Percentiles rank a stretch among this genome's conserved stretches.
Conservation (phyloP, 768 basidiomycete genomes). For the Porphyrellus cyaneotinctus region DNA sequence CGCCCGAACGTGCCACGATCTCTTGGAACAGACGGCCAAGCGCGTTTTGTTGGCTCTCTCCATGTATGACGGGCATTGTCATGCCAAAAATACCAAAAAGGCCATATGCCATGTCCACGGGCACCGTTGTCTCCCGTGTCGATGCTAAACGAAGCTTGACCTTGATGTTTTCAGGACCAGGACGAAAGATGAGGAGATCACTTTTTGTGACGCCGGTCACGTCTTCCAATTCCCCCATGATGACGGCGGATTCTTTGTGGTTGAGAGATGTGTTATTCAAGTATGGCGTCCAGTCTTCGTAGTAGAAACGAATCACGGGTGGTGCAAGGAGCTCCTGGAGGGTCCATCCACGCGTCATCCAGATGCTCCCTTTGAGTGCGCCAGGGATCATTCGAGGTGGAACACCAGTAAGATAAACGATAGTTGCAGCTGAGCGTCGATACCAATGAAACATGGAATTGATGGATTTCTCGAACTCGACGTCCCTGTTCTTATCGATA, state of each 20-base stretch:
- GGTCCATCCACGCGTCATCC: conserved; percentile 25
- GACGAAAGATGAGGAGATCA: conserved; percentile 12
- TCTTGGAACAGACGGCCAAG: conserved; percentile 19
- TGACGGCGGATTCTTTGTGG: conserved; percentile 12
- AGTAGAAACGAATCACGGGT: conserved; percentile 19
- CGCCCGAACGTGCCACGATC: conserved; percentile 18
- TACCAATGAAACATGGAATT: conserved; percentile 24
- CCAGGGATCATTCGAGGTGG: conserved; percentile 9
- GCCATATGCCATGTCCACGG: conserved; percentile 20
- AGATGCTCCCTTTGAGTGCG: conserved; percentile 9
- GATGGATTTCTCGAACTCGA: conserved; percentile 18
- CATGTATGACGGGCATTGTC: conserved; percentile 12
- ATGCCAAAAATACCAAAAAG: conserved; percentile 22
- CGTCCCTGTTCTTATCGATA: conserved; percentile 17
- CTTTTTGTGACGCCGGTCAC: conserved; percentile 1
- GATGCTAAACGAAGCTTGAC: conserved; percentile 22
- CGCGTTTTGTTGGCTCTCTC: conserved; percentile 15
- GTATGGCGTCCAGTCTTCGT: conserved; percentile 20
- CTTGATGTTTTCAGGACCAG: conserved; percentile 5
- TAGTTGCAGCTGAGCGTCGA: conserved; percentile 10
- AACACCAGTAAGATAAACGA: conserved; percentile 18
- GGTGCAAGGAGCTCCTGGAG: conserved; percentile 23
- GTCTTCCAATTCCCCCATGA: conserved; percentile 17
- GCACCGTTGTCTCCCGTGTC: conserved; percentile 17
- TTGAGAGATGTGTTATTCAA: conserved; percentile 9